Evolutionary conservation across 176 grass and related monocot genomes (phyloP).

Genomic region (Ananas comosus): DNA sequence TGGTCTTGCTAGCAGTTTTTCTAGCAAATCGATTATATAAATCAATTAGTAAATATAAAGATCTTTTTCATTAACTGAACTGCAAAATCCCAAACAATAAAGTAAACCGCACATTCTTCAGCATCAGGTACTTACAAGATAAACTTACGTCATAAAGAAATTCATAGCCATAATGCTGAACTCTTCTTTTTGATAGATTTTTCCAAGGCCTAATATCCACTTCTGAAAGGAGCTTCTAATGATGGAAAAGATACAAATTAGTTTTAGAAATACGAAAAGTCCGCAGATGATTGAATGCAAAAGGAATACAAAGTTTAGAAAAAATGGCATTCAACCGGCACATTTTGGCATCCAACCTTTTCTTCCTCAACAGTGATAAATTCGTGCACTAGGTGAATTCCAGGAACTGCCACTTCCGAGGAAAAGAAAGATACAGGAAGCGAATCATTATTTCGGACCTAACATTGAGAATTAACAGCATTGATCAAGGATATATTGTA

Average conservation of each 20-base stretch:
- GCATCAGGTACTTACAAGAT: slow-evolving; percentile 23
- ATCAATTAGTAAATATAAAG: too few species aligned
- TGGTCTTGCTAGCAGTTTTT: too few species aligned
- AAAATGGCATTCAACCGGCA: not conserved
- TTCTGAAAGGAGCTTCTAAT: slow-evolving; percentile 68
- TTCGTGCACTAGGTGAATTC: slow-evolving; percentile 64
- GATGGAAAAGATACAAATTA: not conserved
- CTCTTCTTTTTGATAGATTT: slow-evolving; percentile 68
- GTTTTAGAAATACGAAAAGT: not conserved
- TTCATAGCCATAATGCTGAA: slow-evolving; percentile 97
- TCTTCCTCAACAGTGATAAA: slow-evolving; percentile 65
- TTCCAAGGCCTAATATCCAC: slow-evolving; percentile 64
- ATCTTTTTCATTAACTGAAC: not conserved
- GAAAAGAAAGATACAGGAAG: slow-evolving; percentile 35
- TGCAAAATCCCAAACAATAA: not conserved
- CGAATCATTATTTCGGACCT: slow-evolving; percentile 13
- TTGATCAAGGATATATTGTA: not conserved
- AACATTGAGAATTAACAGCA: not conserved
- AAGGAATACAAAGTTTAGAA: not conserved
- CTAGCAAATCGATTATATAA: too few species aligned
- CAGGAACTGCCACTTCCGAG: slow-evolving; percentile 55
- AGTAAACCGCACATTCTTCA: not conserved
- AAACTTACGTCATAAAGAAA: slow-evolving; percentile 89
- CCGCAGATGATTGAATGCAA: not conserved
- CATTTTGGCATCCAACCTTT: slow-evolving; percentile 29